Percentiles rank a stretch among this genome's conserved stretches.
phyloP scores from a whole-genome alignment of 768 basidiomycete genomes.

The Mycena filopes region DNA sequence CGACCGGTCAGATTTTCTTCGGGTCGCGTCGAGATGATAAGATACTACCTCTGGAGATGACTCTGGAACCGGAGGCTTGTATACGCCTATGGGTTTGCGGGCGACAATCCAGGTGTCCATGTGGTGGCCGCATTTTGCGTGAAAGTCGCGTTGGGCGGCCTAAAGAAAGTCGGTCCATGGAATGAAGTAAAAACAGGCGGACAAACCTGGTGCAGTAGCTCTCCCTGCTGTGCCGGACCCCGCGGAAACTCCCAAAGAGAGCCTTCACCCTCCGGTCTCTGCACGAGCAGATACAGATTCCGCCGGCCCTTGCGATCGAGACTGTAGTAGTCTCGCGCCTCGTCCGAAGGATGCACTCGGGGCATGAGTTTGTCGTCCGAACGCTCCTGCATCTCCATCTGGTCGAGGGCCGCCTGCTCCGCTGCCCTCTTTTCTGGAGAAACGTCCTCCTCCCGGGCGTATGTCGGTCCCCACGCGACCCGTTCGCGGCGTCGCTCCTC shows the following conservation, averaged over 20 bases:
- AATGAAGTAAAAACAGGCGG: neutral
- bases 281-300: constrained; percentile 89
- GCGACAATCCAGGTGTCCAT: constrained; percentile 98
- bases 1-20: neutral
- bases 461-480: constrained; percentile 75
- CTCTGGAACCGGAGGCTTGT: constrained; percentile 58
- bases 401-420: constrained; percentile 68
- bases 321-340: constrained; percentile 69
- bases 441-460: constrained; percentile 59
- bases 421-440: constrained; percentile 58
- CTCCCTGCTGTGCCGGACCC: constrained; percentile 67
- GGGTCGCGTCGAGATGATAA: neutral
- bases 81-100: constrained; percentile 86
- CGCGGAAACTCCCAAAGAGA: constrained; percentile 86
- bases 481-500: constrained; percentile 81
- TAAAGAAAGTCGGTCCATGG: constrained; percentile 41
- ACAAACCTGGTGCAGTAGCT: constrained; percentile 82
- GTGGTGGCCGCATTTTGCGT: constrained; percentile 75
- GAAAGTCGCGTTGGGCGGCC: constrained; percentile 81
- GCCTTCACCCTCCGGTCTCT: constrained; percentile 58
- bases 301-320: constrained; percentile 86
- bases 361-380: constrained; percentile 73
- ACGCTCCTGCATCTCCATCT: constrained; percentile 66
- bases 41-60: constrained; percentile 50
- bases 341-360: constrained; percentile 70